Base-by-base conservation (phyloP, 768 basidiomycete genomes). In the Stropharia rugosoannulata region DNA sequence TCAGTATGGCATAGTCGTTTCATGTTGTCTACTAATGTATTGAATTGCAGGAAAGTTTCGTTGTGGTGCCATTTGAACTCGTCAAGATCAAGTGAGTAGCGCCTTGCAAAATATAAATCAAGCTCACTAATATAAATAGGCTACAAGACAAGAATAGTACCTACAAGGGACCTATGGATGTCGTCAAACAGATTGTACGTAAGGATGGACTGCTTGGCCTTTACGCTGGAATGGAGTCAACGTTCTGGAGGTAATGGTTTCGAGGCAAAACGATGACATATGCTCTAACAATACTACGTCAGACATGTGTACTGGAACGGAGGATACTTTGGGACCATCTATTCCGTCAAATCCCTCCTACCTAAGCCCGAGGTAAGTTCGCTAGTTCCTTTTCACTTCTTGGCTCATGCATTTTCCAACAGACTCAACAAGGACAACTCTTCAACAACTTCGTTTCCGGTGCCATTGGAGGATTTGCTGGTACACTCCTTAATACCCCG, bases 41-140 rank as follows among this genome's bases (percentile, higher is more conserved):
- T 6, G n/a, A 27, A 11, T 44, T 39, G 0, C 57, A 81, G 80
- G 97, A 98, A 77, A 91, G 89, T 61, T 85, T 98, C 65, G 88
- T 94, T 32, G 91, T 98, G 41, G 95, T 98, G 1, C 97, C 97
- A 0, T 99, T 98, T 65, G 97, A 99, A 71, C 84, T 94, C 19
- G 92, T 95, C 51, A 94, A 95, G 69, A 94, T 95, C 71, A 89
- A 86, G 89, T 81, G 55, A 12, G 70, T 65, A 11, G 18, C n/a
- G 22, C 12, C 25, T 9, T 12, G 43, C 36, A 11, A 13, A 42
- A 18, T 43, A 27, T 45, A 22, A 22, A 27, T 35, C 12, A 15
- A 37, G 38, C 15, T 44, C 46, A 36, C 56, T 16, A 42, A 49
- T 7, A 54, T 51, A 10, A 38, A 8, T 57, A 88, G 93, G 64